Evolutionary conservation across 2,329 filamentous ascomycete species (phyloP).

Genomic region (Penicillium sp.): DNA sequence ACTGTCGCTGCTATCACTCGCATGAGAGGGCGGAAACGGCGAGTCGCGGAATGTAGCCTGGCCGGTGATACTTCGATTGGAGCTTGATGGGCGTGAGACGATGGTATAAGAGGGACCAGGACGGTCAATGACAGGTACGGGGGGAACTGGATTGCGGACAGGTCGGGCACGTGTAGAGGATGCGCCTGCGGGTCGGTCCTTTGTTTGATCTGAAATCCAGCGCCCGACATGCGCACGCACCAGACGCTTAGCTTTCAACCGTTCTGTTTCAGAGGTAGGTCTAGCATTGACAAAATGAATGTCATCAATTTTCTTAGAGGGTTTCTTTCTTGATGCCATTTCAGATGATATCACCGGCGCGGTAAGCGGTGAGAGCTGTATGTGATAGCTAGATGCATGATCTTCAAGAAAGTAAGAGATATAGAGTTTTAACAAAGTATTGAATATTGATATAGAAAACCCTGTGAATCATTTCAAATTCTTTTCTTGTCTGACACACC

Average conservation of each 20-base stretch:
- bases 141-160: neutral
- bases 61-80: neutral
- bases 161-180: neutral
- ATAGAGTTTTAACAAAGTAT: neutral
- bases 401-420: neutral
- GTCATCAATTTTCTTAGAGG: conserved; percentile 20
- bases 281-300: conserved; percentile 38
- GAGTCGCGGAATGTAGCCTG: conserved; percentile 1
- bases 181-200: conserved; percentile 23
- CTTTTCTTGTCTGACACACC: too few species aligned
- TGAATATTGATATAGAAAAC: neutral
- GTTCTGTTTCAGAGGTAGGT: conserved; percentile 30
- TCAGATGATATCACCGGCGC: neutral
- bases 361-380: neutral
- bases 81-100: conserved; percentile 5
- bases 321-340: conserved; percentile 27
- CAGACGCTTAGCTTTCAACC: conserved; percentile 26
- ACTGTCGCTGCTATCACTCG: conserved; percentile 21
- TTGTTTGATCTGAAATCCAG: conserved; percentile 38
- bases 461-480: neutral
- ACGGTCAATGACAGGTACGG: neutral
- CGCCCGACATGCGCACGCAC: conserved; percentile 38
- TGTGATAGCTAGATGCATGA: neutral
- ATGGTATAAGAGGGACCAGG: conserved; percentile 4
- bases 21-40: conserved; percentile 8